These are phyloP conservation scores for Chalaropsis ovoidea DNA, from an alignment of 2,329 filamentous ascomycete genomes.

Conservation along the genomic window DNA sequence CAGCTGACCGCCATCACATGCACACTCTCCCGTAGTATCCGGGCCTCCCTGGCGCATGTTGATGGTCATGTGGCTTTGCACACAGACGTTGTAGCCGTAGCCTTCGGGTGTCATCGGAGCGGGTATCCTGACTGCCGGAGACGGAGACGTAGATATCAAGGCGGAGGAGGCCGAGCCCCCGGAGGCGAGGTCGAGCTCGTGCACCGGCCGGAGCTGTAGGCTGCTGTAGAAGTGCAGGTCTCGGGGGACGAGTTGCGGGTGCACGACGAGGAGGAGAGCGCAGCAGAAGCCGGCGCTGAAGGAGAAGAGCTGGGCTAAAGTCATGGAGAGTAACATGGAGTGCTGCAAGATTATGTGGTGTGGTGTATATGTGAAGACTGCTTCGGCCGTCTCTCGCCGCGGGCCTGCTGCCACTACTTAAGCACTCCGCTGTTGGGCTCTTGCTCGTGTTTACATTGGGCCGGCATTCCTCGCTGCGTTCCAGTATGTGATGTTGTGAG, in stretches of 20 bases:
- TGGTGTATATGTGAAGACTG: not conserved
- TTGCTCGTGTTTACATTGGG: not conserved
- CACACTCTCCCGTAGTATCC: no score
- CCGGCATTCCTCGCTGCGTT: conserved; percentile 1
- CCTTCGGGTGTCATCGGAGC: not conserved
- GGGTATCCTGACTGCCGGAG: not conserved
- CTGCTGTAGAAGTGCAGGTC: conserved; percentile 17
- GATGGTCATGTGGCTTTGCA: not conserved
- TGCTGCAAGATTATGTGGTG: not conserved
- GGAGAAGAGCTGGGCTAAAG: not conserved
- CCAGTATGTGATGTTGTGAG: not conserved
- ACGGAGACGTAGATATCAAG: no score
- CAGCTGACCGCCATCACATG: no score
- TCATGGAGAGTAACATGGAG: not conserved
- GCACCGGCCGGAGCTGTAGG: not conserved
- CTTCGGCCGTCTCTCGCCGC: not conserved
- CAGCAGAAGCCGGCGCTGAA: conserved; percentile 16
- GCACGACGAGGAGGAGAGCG: not conserved
- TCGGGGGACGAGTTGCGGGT: conserved; percentile 4
- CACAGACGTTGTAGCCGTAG: not conserved
- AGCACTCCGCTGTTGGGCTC: not conserved
- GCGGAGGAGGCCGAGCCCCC: not conserved
- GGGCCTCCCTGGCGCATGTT: no score
- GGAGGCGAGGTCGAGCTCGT: conserved; percentile 10
- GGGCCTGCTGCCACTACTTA: not conserved